Conservation (phyloP, 2,329 filamentous ascomycete genomes). For the Sarocladium oryzae region DNA sequence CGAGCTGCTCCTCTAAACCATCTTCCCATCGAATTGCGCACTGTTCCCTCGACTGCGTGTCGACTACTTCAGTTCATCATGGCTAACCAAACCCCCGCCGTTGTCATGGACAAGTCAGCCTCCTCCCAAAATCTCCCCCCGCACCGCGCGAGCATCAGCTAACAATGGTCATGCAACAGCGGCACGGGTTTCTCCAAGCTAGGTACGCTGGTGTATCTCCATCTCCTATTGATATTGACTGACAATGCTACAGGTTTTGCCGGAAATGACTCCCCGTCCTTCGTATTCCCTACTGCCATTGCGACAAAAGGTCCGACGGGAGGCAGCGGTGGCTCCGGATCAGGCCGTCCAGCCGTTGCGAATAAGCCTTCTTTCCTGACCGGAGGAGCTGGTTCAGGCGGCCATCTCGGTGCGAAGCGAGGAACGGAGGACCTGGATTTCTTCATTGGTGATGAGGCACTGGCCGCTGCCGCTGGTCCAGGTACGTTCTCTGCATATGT, state of each 20-base stretch:
- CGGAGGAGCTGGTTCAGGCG: slow-evolving; percentile 74
- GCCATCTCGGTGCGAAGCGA: slow-evolving; percentile 83
- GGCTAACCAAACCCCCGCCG: slow-evolving; percentile 98
- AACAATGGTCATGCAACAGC: slow-evolving; percentile 47
- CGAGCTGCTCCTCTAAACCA: slow-evolving; percentile 8
- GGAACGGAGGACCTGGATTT: slow-evolving; percentile 97
- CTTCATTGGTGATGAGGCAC: slow-evolving; percentile 96
- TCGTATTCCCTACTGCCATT: slow-evolving; percentile 98
- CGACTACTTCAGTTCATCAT: slow-evolving; percentile 43
- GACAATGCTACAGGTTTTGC: slow-evolving; percentile 66
- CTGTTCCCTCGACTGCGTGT: slow-evolving; percentile 15
- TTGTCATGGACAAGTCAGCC: slow-evolving; percentile 99
- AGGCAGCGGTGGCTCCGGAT: slow-evolving; percentile 68
- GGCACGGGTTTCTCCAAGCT: slow-evolving; percentile 99
- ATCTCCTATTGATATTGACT: not conserved
- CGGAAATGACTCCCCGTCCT: slow-evolving; percentile 97
- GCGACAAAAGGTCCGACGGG: slow-evolving; percentile 79
- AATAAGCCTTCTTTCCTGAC: slow-evolving; percentile 96
- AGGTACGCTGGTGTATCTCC: slow-evolving; percentile 50
- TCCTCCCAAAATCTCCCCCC: slow-evolving; percentile 26
- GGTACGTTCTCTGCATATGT: slow-evolving; percentile 40
- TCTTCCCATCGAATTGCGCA: slow-evolving; percentile 11
- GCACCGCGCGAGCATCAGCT: slow-evolving; percentile 22
- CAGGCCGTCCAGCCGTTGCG: slow-evolving; percentile 80
- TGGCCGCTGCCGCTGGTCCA: slow-evolving; percentile 75